Evolutionary conservation across 345 rosid species (phyloP).

Genomic region (Corchorus capsularis): DNA sequence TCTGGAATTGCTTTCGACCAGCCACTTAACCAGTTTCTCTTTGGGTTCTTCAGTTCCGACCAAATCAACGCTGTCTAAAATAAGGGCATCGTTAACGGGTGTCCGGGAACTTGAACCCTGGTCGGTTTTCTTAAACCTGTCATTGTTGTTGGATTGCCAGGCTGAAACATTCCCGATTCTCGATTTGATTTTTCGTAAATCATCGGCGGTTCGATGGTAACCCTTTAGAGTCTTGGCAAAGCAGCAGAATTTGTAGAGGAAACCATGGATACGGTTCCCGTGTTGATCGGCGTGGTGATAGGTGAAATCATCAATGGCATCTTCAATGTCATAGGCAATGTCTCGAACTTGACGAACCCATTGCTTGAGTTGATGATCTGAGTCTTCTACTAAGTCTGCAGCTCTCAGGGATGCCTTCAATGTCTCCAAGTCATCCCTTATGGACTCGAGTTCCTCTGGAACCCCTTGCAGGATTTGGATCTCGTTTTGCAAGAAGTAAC

Average conservation of each 20-base stretch:
- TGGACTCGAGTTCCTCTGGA: constrained; percentile 22
- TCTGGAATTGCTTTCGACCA: constrained; percentile 15
- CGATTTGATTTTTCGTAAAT: constrained; percentile 4
- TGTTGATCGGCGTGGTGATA: constrained; percentile 8
- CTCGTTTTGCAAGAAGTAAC: constrained; percentile 22
- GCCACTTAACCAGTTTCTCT: constrained; percentile 23
- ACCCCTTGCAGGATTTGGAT: background rate
- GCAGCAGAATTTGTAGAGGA: background rate
- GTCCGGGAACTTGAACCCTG: background rate
- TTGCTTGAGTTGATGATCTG: constrained; percentile 17
- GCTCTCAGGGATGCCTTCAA: constrained; percentile 33
- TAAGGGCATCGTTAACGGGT: constrained; percentile 27
- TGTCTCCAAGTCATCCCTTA: constrained; percentile 30
- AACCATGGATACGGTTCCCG: constrained; percentile 17
- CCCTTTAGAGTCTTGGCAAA: constrained; percentile 16
- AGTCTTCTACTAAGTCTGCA: constrained; percentile 28
- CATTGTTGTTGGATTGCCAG: constrained; percentile 20
- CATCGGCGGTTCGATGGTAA: constrained; percentile 15
- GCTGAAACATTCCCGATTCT: constrained; percentile 9
- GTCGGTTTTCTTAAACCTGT: constrained; percentile 2
- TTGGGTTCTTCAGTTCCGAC: constrained; percentile 42
- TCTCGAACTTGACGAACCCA: constrained; percentile 34
- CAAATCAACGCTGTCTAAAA: constrained; percentile 34
- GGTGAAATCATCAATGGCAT: constrained; percentile 37
- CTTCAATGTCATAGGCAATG: constrained; percentile 28